Evolutionary conservation across 257 asterid genomes (phyloP).

Genomic region (Oldenlandia corymbosa): DNA sequence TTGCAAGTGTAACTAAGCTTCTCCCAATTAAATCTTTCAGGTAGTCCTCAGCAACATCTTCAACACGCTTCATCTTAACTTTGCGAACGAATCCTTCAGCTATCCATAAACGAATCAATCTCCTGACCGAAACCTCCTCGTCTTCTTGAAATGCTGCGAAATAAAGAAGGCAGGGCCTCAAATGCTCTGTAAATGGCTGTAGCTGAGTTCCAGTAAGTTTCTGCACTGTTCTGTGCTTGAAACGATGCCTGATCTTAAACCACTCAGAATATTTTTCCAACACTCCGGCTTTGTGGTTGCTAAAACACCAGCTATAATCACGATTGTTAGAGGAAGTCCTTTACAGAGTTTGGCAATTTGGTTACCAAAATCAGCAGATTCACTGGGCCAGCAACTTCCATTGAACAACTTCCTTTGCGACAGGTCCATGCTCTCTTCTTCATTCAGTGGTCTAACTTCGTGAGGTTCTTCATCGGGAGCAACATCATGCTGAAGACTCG

Average conservation of each 20-base stretch:
- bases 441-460: background rate
- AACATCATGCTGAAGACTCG: background rate
- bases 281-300: background rate
- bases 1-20: background rate
- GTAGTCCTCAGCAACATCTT: conserved; percentile 8
- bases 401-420: too few species aligned
- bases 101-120: conserved; percentile 2
- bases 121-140: background rate
- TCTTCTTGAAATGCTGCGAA: conserved; percentile 2
- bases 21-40: conserved; percentile 1
- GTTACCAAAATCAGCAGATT: too few species aligned
- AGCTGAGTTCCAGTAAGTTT: background rate
- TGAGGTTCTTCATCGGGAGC: background rate
- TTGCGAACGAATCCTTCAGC: conserved; percentile 6
- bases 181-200: conserved; percentile 3
- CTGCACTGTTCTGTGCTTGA: too few species aligned
- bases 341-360: too few species aligned
- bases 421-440: background rate
- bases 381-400: too few species aligned
- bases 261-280: background rate
- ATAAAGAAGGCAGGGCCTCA: background rate
- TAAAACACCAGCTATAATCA: background rate
- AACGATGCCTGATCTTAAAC: background rate
- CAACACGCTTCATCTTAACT: too few species aligned
- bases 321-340: background rate